phyloP scores from a whole-genome alignment of 495 filamentous ascomycete genomes.

The Penicillium manginii region DNA sequence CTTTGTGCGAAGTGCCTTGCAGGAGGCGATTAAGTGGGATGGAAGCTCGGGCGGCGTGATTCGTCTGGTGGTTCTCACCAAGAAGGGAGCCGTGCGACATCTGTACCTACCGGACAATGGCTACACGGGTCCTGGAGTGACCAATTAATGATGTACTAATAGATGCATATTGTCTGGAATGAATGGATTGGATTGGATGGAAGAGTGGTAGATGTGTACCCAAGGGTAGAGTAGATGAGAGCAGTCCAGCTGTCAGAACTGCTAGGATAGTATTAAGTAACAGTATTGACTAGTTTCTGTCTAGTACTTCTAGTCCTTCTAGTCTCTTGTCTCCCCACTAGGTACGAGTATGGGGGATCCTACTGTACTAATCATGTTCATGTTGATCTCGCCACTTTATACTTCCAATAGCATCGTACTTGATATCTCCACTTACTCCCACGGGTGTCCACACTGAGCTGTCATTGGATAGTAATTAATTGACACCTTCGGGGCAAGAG shows the following conservation, averaged over 20 bases:
- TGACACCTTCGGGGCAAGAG: no score
- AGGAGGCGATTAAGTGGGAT: slow-evolving; percentile 98
- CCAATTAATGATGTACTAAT: slow-evolving; percentile 35
- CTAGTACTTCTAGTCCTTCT: no score
- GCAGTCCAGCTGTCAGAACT: no score
- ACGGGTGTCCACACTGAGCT: slow-evolving; percentile 60
- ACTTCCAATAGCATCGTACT: background rate
- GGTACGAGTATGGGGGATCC: no score
- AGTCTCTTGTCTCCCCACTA: no score
- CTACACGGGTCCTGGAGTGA: slow-evolving; percentile 67
- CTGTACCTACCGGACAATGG: slow-evolving; percentile 87
- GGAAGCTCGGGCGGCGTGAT: slow-evolving; percentile 98
- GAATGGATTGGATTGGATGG: slow-evolving; percentile 18
- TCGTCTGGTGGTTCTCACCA: slow-evolving; percentile 92
- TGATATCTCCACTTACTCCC: slow-evolving; percentile 17
- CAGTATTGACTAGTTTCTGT: no score
- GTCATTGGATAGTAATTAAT: slow-evolving; percentile 39
- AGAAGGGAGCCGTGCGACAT: slow-evolving; percentile 83
- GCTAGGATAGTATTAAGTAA: no score
- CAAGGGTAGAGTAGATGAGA: no score
- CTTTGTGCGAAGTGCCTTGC: slow-evolving; percentile 87
- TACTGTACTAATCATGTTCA: no score
- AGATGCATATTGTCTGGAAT: slow-evolving; percentile 8
- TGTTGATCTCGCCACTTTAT: no score
- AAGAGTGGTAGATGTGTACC: background rate